A percentile compares a stretch with the other conserved stretches of the same genome.
phyloP scores from a whole-genome alignment of 352 stramenopile genomes.

The Globisporangium recalcitrans region DNA sequence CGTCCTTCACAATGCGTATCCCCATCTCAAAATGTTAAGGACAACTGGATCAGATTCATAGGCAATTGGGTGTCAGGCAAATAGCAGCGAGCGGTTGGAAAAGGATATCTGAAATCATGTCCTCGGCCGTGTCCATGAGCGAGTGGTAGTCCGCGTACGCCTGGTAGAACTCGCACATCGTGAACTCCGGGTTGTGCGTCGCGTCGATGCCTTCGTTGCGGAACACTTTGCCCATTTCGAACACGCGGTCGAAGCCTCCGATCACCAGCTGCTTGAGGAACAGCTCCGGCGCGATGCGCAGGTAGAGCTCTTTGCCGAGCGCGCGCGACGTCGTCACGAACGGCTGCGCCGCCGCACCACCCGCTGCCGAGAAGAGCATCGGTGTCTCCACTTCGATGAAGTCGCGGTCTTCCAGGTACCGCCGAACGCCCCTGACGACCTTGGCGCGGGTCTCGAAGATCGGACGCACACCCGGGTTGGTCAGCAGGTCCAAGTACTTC shows the following conservation, averaged over 20 bases:
- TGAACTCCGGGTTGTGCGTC: slow-evolving; percentile 99
- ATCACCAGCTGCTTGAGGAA: slow-evolving; percentile 97
- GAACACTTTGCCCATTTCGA: slow-evolving; percentile 98
- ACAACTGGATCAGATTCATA: neutral
- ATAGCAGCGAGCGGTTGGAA: neutral
- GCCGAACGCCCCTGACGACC: slow-evolving; percentile 55
- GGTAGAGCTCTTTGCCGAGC: slow-evolving; percentile 93
- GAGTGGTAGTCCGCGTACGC: slow-evolving; percentile 99
- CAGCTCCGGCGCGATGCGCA: slow-evolving; percentile 96
- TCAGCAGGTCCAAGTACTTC: slow-evolving; percentile 98
- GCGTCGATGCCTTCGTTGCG: slow-evolving; percentile 97
- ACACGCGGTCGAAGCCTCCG: slow-evolving; percentile 97
- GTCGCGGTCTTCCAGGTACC: slow-evolving; percentile 62
- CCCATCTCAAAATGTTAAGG: neutral
- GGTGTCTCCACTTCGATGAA: slow-evolving; percentile 95
- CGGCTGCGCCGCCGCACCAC: slow-evolving; percentile 94
- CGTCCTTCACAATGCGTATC: slow-evolving; percentile 93
- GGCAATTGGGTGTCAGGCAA: neutral
- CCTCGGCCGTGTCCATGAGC: slow-evolving; percentile 97
- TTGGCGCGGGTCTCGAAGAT: slow-evolving; percentile 93
- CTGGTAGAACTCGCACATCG: slow-evolving; percentile 98
- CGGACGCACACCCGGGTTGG: slow-evolving; percentile 90
- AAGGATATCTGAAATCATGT: slow-evolving; percentile 90
- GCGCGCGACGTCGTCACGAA: slow-evolving; percentile 98
- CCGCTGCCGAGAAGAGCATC: slow-evolving; percentile 98